Base-by-base conservation (phyloP, 169 alveolate genomes). In the Babesia sp. region DNA sequence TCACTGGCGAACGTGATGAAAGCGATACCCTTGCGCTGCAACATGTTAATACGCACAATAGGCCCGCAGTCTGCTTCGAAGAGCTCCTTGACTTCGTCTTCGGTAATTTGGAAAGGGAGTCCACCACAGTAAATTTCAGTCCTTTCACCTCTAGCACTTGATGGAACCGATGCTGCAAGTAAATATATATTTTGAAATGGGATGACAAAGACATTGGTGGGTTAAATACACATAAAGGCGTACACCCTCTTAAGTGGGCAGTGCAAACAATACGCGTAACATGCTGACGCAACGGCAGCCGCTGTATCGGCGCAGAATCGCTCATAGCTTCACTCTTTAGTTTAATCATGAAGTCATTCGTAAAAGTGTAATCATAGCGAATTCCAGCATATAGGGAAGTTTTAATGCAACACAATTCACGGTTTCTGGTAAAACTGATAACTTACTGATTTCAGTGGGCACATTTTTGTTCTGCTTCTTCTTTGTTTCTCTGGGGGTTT, bases 51-150 rank as follows among this genome's bases (percentile, higher is more conserved):
- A 34, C 95, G 91, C 0, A 83, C 84, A 12, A 93, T 87, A 39
- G 92, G 83, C 14, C 97, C 97, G 53, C 97, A 93, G 56, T 94
- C 97, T 18, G 74, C 56, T 55, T 90, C 96, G 68, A 94, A 94
- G 8, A 94, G 81, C 42, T 88, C 96, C 61, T 89, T 60, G 33
- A 94, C 83, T 33, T 92, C 95, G 8, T 90, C 90, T 50, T 94
- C 97, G 1, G 96, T 93, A 3, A 85, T 81, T 18, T 90, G 63
- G 67, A 80, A 92, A 3, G 97, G 97, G 3, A 94, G 75, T 50
- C 94, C 94, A 12, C 96, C 96, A 48, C 96, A 93, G 74, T 90
- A 93, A 20, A 94, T 90, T 42, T 92, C 95, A 68, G 82, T 66
- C 26, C 93, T 77, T 16, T 68, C 91, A 29, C 78, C 67, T 28